Evolutionary conservation across 176 grass and related monocot genomes (phyloP).

Genomic region (Oryza rufipogon): DNA sequence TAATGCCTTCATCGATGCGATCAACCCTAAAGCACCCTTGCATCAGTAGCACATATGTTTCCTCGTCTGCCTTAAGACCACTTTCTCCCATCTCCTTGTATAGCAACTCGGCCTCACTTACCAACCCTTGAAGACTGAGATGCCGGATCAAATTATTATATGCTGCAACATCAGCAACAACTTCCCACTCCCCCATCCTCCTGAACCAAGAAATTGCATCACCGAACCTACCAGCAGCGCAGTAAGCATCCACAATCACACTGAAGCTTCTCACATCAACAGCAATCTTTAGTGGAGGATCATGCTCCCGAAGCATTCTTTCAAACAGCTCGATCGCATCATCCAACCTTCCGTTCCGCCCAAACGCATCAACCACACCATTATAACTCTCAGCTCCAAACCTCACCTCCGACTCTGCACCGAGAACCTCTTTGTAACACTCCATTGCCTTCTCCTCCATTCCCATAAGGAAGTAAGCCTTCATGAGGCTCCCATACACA

Average conservation of each 20-base stretch:
- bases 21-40: constrained; percentile 62
- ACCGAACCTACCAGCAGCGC: constrained; percentile 55
- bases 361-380: constrained; percentile 53
- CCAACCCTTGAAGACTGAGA: constrained; percentile 47
- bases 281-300: constrained; percentile 56
- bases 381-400: constrained; percentile 63
- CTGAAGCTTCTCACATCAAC: constrained; percentile 72
- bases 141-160: constrained; percentile 87
- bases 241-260: constrained; percentile 80
- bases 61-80: constrained; percentile 47
- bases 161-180: constrained; percentile 50
- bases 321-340: constrained; percentile 72
- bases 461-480: constrained; percentile 68
- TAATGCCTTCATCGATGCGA: constrained; percentile 55
- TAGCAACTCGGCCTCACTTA: constrained; percentile 53
- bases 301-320: constrained; percentile 75
- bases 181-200: constrained; percentile 68
- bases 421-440: constrained; percentile 48
- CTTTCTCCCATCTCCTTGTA: constrained; percentile 59
- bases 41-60: constrained; percentile 67
- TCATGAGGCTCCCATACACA: constrained; percentile 82
- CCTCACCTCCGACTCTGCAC: constrained; percentile 52
- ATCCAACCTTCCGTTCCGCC: constrained; percentile 65
- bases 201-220: constrained; percentile 62
- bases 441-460: constrained; percentile 77